A percentile compares a stretch with the other conserved stretches of the same genome.
These are phyloP conservation scores for Epichloe amarillans DNA, from an alignment of 2,329 filamentous ascomycete genomes.

Conservation along the genomic window DNA sequence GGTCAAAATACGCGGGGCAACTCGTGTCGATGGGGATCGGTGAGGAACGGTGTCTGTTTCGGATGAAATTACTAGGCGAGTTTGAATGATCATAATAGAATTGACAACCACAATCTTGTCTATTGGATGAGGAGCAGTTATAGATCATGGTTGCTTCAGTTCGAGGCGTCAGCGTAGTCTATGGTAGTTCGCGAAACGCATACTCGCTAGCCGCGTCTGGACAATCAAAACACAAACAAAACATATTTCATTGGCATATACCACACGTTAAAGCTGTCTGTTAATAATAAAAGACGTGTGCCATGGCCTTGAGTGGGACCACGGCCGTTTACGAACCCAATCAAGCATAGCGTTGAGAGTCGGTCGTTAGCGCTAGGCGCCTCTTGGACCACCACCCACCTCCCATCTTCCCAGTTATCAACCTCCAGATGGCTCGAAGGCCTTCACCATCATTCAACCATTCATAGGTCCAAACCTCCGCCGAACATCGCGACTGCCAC, in stretches of 20 bases:
- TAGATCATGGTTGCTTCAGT: too few relatives aligned
- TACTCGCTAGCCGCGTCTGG: background rate
- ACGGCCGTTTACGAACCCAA: slow-evolving; percentile 7
- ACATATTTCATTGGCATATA: slow-evolving; percentile 1
- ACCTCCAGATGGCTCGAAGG: slow-evolving; percentile 1
- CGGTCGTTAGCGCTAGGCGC: slow-evolving; percentile 1
- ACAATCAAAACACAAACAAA: background rate
- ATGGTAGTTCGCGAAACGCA: background rate
- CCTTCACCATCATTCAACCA: background rate
- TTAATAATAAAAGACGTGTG: background rate
- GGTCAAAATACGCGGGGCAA: too few relatives aligned
- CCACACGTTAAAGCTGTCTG: background rate
- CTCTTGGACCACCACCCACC: slow-evolving; percentile 4
- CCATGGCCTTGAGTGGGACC: slow-evolving; percentile 4
- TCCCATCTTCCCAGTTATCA: slow-evolving; percentile 2
- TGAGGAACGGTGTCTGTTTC: too few relatives aligned
- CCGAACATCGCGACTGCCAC: background rate
- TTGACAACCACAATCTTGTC: too few relatives aligned
- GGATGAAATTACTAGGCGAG: too few relatives aligned
- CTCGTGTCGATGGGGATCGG: too few relatives aligned
- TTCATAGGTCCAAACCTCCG: background rate
- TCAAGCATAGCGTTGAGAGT: slow-evolving; percentile 5
- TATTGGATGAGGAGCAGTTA: too few relatives aligned
- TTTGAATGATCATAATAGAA: too few relatives aligned
- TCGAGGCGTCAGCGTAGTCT: too few relatives aligned